Evolutionary conservation across 1,139 yeast genomes (phyloP).

Genomic region (Geotrichum candidum): DNA sequence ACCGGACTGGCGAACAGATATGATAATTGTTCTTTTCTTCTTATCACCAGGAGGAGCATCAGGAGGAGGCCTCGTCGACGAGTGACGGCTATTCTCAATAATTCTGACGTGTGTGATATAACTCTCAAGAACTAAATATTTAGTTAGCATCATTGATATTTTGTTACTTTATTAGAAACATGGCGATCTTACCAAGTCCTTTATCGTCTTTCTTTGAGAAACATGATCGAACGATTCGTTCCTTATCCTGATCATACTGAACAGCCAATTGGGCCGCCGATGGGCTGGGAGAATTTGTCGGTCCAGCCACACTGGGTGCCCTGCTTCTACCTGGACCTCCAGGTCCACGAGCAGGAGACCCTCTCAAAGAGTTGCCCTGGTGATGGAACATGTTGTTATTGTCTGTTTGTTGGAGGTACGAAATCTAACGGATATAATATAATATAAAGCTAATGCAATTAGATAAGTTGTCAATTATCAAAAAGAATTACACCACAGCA

Average conservation of each 20-base stretch:
- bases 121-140: constrained; percentile 35
- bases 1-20: constrained; percentile 52
- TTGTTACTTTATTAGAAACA: constrained; percentile 4
- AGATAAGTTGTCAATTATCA: background rate
- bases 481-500: background rate
- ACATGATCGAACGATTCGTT: constrained; percentile 41
- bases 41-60: constrained; percentile 26
- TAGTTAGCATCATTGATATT: background rate
- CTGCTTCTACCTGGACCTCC: constrained; percentile 3
- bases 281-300: background rate
- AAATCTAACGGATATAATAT: background rate
- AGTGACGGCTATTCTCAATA: constrained; percentile 28
- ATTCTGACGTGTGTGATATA: constrained; percentile 59
- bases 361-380: constrained; percentile 4
- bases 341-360: constrained; percentile 1
- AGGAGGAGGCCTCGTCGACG: constrained; percentile 29
- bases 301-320: constrained; percentile 4
- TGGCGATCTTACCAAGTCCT: constrained; percentile 32
- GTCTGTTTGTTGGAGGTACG: background rate
- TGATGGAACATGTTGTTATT: constrained; percentile 2
- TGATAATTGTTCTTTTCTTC: constrained; percentile 36
- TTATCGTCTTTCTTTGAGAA: constrained; percentile 38
- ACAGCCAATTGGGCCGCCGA: constrained; percentile 37
- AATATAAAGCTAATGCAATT: background rate
- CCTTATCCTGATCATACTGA: constrained; percentile 48